Conservation (phyloP, 2,329 filamentous ascomycete genomes). For the Whalleya microplaca region DNA sequence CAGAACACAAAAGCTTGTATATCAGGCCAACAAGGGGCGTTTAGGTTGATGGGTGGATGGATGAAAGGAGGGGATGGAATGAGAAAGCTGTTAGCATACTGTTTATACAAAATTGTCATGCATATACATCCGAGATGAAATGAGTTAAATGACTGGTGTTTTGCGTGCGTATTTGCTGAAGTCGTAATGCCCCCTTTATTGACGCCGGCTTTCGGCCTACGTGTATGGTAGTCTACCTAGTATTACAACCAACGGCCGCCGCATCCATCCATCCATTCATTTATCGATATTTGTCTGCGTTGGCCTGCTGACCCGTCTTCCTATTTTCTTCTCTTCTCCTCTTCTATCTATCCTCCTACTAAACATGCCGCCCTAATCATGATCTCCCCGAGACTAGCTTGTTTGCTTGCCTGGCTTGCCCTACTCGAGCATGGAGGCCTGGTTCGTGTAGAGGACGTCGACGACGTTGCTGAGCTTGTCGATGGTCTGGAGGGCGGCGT, state of each 20-base stretch:
- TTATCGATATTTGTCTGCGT: no score
- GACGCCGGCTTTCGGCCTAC: conserved; percentile 3
- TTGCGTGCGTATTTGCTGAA: conserved; percentile 4
- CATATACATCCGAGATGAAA: no score
- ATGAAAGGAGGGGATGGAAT: no score
- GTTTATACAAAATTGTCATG: no score
- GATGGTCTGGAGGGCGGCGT: conserved; percentile 90
- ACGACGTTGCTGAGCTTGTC: conserved; percentile 97
- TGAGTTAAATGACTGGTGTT: neutral
- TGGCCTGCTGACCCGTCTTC: no score
- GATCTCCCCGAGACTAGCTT: neutral
- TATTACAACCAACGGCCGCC: conserved; percentile 14
- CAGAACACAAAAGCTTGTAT: no score
- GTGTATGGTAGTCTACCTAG: conserved; percentile 18
- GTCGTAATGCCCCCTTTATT: conserved; percentile 4
- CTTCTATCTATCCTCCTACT: neutral
- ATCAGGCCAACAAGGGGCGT: no score
- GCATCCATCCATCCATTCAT: no score
- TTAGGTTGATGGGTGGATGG: no score
- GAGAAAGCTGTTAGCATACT: no score
- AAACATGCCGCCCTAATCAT: neutral
- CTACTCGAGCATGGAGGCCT: conserved; percentile 92
- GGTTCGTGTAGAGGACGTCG: conserved; percentile 96
- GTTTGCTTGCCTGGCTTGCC: neutral
- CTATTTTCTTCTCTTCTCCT: neutral